phyloP scores from a whole-genome alignment of 495 filamentous ascomycete genomes.

The Xylaria flabelliformis region DNA sequence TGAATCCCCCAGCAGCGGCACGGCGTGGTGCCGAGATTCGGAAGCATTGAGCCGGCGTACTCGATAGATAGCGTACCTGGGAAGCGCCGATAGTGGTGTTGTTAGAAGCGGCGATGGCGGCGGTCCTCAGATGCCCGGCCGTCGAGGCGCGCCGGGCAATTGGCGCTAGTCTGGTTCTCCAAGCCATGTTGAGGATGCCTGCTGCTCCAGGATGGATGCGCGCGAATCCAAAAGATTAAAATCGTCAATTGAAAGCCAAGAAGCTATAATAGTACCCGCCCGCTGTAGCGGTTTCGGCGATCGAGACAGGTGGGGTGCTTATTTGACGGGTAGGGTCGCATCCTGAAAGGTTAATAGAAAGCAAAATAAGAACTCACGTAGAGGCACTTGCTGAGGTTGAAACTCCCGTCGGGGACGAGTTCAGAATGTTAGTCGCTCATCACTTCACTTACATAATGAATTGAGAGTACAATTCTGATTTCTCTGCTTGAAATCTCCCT shows the following conservation, averaged over 20 bases:
- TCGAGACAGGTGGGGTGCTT: constrained; percentile 6
- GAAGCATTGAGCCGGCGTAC: constrained; percentile 40
- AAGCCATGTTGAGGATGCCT: constrained; percentile 34
- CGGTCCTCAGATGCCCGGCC: constrained; percentile 29
- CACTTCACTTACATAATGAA: background rate
- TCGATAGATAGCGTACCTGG: constrained; percentile 46
- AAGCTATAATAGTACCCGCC: constrained; percentile 8
- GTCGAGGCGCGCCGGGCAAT: constrained; percentile 33
- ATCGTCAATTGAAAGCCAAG: constrained; percentile 6
- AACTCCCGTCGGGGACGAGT: no score
- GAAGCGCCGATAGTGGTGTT: constrained; percentile 1
- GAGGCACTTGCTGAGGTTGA: no score
- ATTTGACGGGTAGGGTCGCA: background rate
- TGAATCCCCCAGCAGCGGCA: constrained; percentile 64
- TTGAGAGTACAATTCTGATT: background rate
- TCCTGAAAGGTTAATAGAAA: background rate
- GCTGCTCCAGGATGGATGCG: constrained; percentile 6
- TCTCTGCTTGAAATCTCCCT: background rate
- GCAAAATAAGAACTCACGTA: no score
- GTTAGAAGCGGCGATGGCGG: background rate
- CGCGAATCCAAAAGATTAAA: background rate
- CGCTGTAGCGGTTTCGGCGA: constrained; percentile 15
- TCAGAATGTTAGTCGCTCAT: no score
- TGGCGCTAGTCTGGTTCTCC: constrained; percentile 36
- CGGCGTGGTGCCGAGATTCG: constrained; percentile 48